Conservation (phyloP, 192 early-diverging fungal genomes). For the Gigaspora rosea region DNA sequence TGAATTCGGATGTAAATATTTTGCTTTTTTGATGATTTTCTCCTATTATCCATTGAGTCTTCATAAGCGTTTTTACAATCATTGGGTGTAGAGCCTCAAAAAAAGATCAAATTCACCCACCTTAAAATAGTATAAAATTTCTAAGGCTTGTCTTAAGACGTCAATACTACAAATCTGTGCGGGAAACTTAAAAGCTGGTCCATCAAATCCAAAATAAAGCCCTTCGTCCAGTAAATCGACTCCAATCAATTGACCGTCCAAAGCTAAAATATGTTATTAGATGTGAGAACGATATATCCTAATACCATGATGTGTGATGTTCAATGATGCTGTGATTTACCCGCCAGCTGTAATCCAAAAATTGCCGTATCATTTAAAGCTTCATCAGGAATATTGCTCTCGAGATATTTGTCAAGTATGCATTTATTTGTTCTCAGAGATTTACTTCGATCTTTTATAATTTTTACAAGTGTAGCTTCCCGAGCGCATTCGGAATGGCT, state of each 20-base stretch:
- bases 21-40: slow-evolving; percentile 23
- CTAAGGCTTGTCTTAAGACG: slow-evolving; percentile 19
- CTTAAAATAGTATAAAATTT: slow-evolving; percentile 29
- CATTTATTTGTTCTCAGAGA: slow-evolving; percentile 27
- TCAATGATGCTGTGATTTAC: slow-evolving; percentile 1
- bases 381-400: slow-evolving; percentile 29
- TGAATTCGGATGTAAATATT: neutral
- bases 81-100: neutral
- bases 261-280: slow-evolving; percentile 27
- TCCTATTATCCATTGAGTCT: slow-evolving; percentile 21
- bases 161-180: slow-evolving; percentile 24
- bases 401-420: slow-evolving; percentile 24
- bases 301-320: neutral
- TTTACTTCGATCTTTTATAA: slow-evolving; percentile 26
- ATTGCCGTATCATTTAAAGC: slow-evolving; percentile 15
- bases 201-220: slow-evolving; percentile 31
- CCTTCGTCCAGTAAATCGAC: slow-evolving; percentile 26
- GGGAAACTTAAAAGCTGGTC: slow-evolving; percentile 16
- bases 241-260: slow-evolving; percentile 20
- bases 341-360: slow-evolving; percentile 27
- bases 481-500: slow-evolving; percentile 29
- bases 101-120: slow-evolving; percentile 13
- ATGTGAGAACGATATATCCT: neutral
- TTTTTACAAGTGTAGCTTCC: slow-evolving; percentile 3
- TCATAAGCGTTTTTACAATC: neutral